Evolutionary conservation across 805 yeast genomes (phyloP), one percentile per base, ranked within the genome.

Genomic region (Huiozyma naganishii): DNA sequence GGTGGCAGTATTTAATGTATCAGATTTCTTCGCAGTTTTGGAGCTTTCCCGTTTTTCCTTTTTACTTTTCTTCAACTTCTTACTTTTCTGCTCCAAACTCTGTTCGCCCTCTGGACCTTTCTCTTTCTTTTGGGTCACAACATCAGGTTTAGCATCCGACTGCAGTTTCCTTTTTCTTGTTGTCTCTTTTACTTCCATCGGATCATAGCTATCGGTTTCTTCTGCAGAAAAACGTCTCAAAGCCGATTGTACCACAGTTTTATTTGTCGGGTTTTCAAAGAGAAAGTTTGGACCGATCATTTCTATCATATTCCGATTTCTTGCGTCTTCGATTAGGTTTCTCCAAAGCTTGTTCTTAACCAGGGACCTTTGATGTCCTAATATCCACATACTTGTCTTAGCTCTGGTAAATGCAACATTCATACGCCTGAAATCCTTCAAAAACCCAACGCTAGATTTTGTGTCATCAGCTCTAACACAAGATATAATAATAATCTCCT

Each of bases 371-470:
- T 71, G 74, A 52, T 84, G 80, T 17, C 98, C 98, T 11, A 94
- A 62, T 45, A 92, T 80, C 97, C 97, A 92, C 50, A 92, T 67
- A 0, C 97, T 83, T 1, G 94, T 74, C 52, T 82, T 77, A 0
- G 97, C 97, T 68, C 99, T 83, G 1, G 97, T 90, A 33, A 92
- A 66, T 0, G 96, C 97, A 43, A 92, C 98, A 62, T 92, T 92
- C 95, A 92, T 86, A 68, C 98, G 84, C 50, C 98, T 74, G 34
- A 80, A 73, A 64, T 92, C 99, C 39, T 83, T 80, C 59, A 92
- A 72, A 65, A 92, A 92, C 12, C 97, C 98, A 46, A 90, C 86
- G 39, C 79, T 73, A 27, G 72, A 66, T 30, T 55, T 51, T 8
- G 62, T 55, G 10, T 74, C 69, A 40, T 79, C 82, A 0, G 97